These are phyloP conservation scores for Coemansia sp. DNA, from an alignment of 192 early-diverging fungal species.

Conservation along the genomic window DNA sequence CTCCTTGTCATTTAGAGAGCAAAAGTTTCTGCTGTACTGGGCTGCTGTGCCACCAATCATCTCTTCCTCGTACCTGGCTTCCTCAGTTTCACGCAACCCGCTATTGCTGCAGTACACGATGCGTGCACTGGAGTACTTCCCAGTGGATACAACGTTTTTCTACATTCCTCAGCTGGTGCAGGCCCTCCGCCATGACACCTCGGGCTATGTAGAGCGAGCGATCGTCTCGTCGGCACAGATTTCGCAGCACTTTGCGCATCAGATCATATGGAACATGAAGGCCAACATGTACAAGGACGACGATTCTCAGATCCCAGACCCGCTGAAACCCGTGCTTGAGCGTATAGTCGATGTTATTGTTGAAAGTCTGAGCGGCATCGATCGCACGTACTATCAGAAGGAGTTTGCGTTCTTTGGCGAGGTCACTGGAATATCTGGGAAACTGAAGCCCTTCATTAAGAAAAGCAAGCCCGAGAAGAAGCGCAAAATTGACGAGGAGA, in stretches of 20 bases:
- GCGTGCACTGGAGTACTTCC: constrained; percentile 84
- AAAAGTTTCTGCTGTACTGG: constrained; percentile 85
- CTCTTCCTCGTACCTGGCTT: constrained; percentile 77
- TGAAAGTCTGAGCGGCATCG: constrained; percentile 75
- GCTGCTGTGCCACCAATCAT: constrained; percentile 85
- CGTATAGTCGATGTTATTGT: constrained; percentile 84
- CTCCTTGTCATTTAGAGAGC: constrained; percentile 46
- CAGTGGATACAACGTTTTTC: constrained; percentile 95
- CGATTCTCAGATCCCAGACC: constrained; percentile 63
- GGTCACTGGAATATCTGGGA: constrained; percentile 97
- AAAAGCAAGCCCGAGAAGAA: constrained; percentile 94
- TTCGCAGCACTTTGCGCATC: constrained; percentile 98
- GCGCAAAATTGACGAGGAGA: constrained; percentile 98
- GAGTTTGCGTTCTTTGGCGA: constrained; percentile 96
- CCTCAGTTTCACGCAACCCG: constrained; percentile 72
- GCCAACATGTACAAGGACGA: constrained; percentile 92
- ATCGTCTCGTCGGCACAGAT: constrained; percentile 91
- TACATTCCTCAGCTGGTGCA: constrained; percentile 99
- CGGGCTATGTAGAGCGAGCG: constrained; percentile 93
- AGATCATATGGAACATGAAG: constrained; percentile 99
- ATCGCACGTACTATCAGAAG: constrained; percentile 90
- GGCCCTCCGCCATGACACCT: constrained; percentile 82
- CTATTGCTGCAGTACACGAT: constrained; percentile 94
- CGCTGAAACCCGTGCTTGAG: constrained; percentile 87
- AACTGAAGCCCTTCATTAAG: constrained; percentile 91